A percentile compares a stretch with the other conserved stretches of the same genome.
Conservation (phyloP, 495 filamentous ascomycete species). For the Xylaria bambusicola region DNA sequence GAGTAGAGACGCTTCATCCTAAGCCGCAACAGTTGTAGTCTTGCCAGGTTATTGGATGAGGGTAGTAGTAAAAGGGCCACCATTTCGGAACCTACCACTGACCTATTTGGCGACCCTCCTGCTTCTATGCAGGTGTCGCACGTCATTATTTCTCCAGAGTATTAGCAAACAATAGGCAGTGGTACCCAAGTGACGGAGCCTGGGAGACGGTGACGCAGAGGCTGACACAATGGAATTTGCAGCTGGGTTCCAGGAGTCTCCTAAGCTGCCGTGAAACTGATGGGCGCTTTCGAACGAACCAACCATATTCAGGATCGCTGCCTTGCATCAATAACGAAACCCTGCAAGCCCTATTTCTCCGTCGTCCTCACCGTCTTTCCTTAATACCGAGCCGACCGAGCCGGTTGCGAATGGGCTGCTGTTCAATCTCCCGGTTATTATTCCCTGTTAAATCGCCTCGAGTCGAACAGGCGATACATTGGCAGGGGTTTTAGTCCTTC, state of each 20-base stretch:
- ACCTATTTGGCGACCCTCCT: constrained; percentile 24
- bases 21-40: constrained; percentile 27
- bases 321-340: constrained; percentile 13
- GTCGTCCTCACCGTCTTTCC: constrained; percentile 22
- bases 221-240: constrained; percentile 11
- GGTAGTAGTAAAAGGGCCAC: constrained; percentile 16
- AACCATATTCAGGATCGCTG: constrained; percentile 8
- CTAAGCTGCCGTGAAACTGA: constrained; percentile 19
- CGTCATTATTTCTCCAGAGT: background rate
- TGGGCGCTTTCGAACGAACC: constrained; percentile 3
- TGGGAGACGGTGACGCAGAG: constrained; percentile 12
- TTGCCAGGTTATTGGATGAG: constrained; percentile 33
- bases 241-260: constrained; percentile 11
- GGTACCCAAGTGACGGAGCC: constrained; percentile 11
- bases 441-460: constrained; percentile 14
- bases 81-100: constrained; percentile 28
- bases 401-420: constrained; percentile 8
- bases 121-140: constrained; percentile 6
- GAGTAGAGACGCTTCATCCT: constrained; percentile 32
- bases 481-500: constrained; percentile 17
- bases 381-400: constrained; percentile 2
- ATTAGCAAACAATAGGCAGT: background rate
- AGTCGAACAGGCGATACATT: constrained; percentile 33
- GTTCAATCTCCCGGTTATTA: background rate
- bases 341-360: constrained; percentile 10